Evolutionary conservation across 2,329 filamentous ascomycete genomes (phyloP).

Genomic region (Myriosclerotinia scirpicola): DNA sequence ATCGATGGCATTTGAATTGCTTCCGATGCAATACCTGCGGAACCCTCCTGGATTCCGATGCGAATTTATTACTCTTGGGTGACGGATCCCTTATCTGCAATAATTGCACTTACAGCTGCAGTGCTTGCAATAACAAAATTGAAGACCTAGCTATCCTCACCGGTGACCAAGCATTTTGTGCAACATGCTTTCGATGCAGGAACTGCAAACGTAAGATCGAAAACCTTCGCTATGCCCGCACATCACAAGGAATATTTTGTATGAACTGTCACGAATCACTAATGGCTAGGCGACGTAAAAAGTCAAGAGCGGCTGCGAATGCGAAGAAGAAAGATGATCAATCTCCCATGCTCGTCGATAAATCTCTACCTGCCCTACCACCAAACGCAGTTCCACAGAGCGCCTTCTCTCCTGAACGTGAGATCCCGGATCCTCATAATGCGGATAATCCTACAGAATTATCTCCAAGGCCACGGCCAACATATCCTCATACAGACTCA

Average conservation of each 20-base stretch:
- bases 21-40: constrained; percentile 96
- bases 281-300: constrained; percentile 89
- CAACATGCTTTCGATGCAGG: constrained; percentile 92
- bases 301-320: constrained; percentile 65
- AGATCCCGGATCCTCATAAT: constrained; percentile 59
- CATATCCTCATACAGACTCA: constrained; percentile 53
- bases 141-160: constrained; percentile 97
- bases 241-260: constrained; percentile 97
- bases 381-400: constrained; percentile 67
- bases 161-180: constrained; percentile 96
- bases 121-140: constrained; percentile 94
- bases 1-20: constrained; percentile 98
- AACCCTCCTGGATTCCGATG: constrained; percentile 95
- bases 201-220: constrained; percentile 99
- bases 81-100: constrained; percentile 99
- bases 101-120: constrained; percentile 99
- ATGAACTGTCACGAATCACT: constrained; percentile 98
- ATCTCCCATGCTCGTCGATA: constrained; percentile 75
- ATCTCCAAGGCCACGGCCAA: constrained; percentile 59
- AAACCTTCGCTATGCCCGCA: constrained; percentile 94
- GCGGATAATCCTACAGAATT: constrained; percentile 69
- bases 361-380: constrained; percentile 88
- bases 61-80: constrained; percentile 92
- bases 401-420: constrained; percentile 56
- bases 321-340: constrained; percentile 64